Evolutionary conservation across 805 yeast species (phyloP).

Genomic region (Scheffersomyces coipomensis): DNA sequence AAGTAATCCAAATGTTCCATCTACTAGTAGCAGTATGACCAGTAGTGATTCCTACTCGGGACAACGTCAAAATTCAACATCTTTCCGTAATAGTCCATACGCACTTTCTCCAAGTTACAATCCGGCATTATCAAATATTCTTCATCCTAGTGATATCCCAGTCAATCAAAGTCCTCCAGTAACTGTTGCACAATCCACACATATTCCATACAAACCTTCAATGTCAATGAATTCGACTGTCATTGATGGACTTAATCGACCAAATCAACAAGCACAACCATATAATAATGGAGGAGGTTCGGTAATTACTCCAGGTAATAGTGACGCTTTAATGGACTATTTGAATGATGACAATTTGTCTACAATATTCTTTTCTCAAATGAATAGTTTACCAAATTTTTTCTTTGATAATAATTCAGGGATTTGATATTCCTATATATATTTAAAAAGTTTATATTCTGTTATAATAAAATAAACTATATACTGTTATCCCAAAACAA

Average conservation of each 20-base stretch:
- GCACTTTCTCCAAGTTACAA: constrained; percentile 17
- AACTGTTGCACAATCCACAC: not conserved
- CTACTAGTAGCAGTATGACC: not conserved
- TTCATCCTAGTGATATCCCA: constrained; percentile 13
- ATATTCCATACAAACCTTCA: not conserved
- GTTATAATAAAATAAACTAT: too few species aligned
- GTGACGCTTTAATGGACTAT: constrained; percentile 11
- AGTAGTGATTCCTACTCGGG: not conserved
- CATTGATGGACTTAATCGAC: too few species aligned
- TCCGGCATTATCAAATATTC: constrained; percentile 21
- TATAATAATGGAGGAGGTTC: not conserved
- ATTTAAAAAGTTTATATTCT: not conserved
- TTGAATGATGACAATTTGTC: constrained; percentile 21
- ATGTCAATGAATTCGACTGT: too few species aligned
- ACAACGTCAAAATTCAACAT: not conserved
- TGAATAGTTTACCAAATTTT: constrained; percentile 33
- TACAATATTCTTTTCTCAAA: constrained; percentile 21
- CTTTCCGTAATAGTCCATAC: not conserved
- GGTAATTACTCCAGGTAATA: constrained; percentile 5
- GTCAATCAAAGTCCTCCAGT: not conserved
- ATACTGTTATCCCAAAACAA: too few species aligned
- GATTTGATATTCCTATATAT: constrained; percentile 6
- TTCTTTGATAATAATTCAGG: constrained; percentile 36
- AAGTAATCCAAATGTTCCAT: not conserved
- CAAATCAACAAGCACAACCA: not conserved